Evolutionary conservation across 2,329 filamentous ascomycete genomes (phyloP), one percentile per base, ranked within the genome.

Genomic region (Aphanocladium album): DNA sequence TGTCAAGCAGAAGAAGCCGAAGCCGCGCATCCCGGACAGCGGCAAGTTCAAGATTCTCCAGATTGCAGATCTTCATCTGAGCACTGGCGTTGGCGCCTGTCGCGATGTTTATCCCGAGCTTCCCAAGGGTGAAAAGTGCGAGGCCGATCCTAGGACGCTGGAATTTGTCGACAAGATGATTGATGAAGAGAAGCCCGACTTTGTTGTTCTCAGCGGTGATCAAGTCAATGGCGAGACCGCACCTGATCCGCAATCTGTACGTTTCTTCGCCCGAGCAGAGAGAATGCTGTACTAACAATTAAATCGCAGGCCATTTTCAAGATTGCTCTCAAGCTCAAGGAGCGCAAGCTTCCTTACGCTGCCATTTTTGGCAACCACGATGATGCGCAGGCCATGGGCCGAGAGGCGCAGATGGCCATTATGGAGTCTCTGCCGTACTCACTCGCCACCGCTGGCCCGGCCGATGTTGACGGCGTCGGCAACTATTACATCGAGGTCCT

Each of bases 31-130:
- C 64, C 84, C 85, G 47, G 91, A 96, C 63, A 91, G 95, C 71
- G 95, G 93, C 33, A 91, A 89, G 67, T 98, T 98, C 79, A 98
- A 98, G 79, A 96, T 99, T 65, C 86, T 99, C 83, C 95, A 99
- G 75, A 80, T 96, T 60, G 89, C 92, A n/a, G 95, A 99, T 76
- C 77, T 98, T 63, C 95, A 99, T 74, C 77, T 99, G 60, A 93
- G 91, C 70, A 99, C 95, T 2, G 95, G 93, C 11, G 81, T 93
- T 5, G 95, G 95, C 11, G 76, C 77, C 49, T 99, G 95, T 71
- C 86, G 95, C 65, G 92, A 99, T 67, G 85, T 91, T n/a, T 82
- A 93, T 66, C 93, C 93, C 0, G 83, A 86, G 63, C 83, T 82
- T 52, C 84, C 85, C 65, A 84, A 91, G 57, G 87, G 87, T 5